A percentile compares a stretch with the other conserved stretches of the same genome.
Conservation (phyloP, 1,139 yeast genomes). For the Yarrowia galli region DNA sequence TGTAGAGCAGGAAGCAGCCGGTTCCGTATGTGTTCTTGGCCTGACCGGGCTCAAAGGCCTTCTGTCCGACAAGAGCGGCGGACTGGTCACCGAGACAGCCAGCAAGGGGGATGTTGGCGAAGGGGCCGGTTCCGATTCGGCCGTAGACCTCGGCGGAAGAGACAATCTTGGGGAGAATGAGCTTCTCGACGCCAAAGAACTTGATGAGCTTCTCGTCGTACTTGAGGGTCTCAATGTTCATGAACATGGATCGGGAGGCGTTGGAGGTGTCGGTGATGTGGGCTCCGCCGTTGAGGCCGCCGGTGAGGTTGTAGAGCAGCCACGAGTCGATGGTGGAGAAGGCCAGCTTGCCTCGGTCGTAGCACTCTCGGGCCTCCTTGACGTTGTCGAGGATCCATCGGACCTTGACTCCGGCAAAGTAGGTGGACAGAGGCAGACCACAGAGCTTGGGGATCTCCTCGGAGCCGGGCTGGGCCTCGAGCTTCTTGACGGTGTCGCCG, state of each 20-base stretch:
- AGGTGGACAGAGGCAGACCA: constrained; percentile 89
- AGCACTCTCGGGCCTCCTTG: constrained; percentile 69
- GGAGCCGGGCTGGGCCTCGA: constrained; percentile 66
- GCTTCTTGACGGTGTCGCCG: constrained; percentile 70
- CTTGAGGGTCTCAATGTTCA: constrained; percentile 78
- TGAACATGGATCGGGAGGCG: constrained; percentile 89
- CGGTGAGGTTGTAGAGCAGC: constrained; percentile 86
- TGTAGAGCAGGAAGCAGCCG: constrained; percentile 89
- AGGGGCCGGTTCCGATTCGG: constrained; percentile 50
- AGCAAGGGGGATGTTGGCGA: constrained; percentile 71
- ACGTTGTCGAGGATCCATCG: constrained; percentile 90
- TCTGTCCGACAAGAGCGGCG: constrained; percentile 91
- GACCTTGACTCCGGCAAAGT: constrained; percentile 89
- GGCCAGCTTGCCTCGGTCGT: constrained; percentile 79
- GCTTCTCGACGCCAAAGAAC: constrained; percentile 76
- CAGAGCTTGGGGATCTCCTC: constrained; percentile 69
- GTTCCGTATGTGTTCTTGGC: constrained; percentile 99
- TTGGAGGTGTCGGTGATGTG: constrained; percentile 89
- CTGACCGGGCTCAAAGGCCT: constrained; percentile 81
- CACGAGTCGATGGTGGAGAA: constrained; percentile 96
- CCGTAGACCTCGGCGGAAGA: constrained; percentile 86
- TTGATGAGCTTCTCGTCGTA: constrained; percentile 79
- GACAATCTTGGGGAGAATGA: constrained; percentile 78
- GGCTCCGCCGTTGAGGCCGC: constrained; percentile 57
- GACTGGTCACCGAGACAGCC: constrained; percentile 97